Base-by-base conservation (phyloP, 2,329 filamentous ascomycete genomes). In the Xylaria sp. region DNA sequence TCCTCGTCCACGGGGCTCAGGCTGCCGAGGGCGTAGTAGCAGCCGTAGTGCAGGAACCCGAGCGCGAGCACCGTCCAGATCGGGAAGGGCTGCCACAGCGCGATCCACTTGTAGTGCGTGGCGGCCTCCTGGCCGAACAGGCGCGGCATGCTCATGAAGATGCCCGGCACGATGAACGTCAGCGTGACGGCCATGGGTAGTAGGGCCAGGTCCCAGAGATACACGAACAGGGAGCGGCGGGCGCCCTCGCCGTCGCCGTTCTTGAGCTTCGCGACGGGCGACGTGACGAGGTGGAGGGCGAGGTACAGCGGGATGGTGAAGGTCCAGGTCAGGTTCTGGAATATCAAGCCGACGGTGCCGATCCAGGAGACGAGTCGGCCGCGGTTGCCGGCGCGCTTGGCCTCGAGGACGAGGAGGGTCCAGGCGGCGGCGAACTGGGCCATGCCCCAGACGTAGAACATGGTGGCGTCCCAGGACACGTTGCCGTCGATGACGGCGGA, bases 181-280 rank as follows among this genome's bases (percentile, higher is more conserved):
- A 78, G 53, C 6, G 73, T 75, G 0, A 78, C 72, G 20, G 75
- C 63, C 62, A 74, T 65, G 30, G 77, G 76, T 6, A 78, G 58
- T 18, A 77, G 66, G 10, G 75, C 72, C 43, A 78, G 65, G 66
- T 78, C 76, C 76, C 76, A 77, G 45, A 76, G 74, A 30, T 75
- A 71, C 9, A 75, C 75, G 66, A 76, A 74, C 15, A 77, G 69
- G 62, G 65, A 52, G 39, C 70, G 59, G 10, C 73, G 69, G 48
- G 72, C 73, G 32, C 45, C 67, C 23, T 73, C 70, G 34, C 72
- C 72, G 36, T 69, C 62, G 46, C 69, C 71, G 60, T 66, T 70
- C 39, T 25, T 48, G n/a, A 77, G 67, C 30, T 58, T 64, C 28
- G 76, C 73, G 10, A 74, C 65, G 23, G 76, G 76, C 18, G 74